These are phyloP conservation scores for Gastrolobium bilobum DNA, from an alignment of 306 rosid genomes.

Conservation along the genomic window DNA sequence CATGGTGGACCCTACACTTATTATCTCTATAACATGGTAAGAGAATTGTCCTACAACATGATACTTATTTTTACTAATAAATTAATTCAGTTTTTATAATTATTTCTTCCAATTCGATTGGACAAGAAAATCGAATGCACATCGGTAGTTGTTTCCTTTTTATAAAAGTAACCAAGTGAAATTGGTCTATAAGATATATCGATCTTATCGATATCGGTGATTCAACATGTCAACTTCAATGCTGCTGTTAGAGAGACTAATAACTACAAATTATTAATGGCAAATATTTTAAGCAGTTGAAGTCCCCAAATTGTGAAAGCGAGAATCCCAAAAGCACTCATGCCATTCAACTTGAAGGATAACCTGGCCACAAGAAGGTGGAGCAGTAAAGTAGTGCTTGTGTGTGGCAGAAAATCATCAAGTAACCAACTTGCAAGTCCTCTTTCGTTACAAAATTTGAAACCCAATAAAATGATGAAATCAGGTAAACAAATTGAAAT, in stretches of 20 bases:
- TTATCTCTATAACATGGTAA: too few relatives aligned
- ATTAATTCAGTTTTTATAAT: too few relatives aligned
- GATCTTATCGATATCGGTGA: background rate
- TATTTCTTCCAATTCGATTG: too few relatives aligned
- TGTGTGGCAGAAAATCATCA: background rate
- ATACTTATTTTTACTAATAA: too few relatives aligned
- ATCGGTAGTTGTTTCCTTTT: too few relatives aligned
- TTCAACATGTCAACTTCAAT: conserved; percentile 7
- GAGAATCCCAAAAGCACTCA: background rate
- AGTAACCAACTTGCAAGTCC: background rate
- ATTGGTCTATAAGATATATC: too few relatives aligned
- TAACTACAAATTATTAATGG: background rate
- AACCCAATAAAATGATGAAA: background rate
- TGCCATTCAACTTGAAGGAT: background rate
- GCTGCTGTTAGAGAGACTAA: background rate
- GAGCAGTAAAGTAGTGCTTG: background rate
- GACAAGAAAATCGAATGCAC: too few relatives aligned
- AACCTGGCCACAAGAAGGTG: conserved; percentile 11
- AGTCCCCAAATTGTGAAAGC: background rate
- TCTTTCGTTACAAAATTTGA: background rate
- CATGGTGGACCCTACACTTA: too few relatives aligned
- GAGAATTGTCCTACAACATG: too few relatives aligned
- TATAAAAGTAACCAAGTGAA: too few relatives aligned
- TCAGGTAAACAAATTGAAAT: background rate
- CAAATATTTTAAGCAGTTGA: background rate